Evolutionary conservation across 176 grass and related monocot species (phyloP).

Genomic region (Triticum dicoccoides): DNA sequence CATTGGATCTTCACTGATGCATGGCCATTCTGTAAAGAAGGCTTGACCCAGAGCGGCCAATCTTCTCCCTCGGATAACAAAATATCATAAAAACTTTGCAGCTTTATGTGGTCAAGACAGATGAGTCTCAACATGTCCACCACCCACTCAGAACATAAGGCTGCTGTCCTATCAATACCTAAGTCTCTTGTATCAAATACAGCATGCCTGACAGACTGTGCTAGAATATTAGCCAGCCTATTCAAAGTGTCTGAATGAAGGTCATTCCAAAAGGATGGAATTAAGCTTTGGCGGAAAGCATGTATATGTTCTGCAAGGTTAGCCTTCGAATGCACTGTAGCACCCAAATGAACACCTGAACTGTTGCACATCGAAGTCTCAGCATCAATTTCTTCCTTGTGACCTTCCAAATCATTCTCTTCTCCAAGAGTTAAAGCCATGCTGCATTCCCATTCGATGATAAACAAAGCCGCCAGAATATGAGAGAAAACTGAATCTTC

Average conservation of each 20-base stretch:
- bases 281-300: conserved; percentile 53
- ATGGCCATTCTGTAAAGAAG: conserved; percentile 38
- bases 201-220: conserved; percentile 68
- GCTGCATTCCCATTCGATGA: conserved; percentile 77
- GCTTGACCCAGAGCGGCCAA: conserved; percentile 82
- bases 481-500: conserved; percentile 52
- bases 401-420: conserved; percentile 30
- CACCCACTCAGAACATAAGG: conserved; percentile 71
- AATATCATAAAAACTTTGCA: conserved; percentile 65
- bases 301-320: conserved; percentile 54
- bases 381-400: conserved; percentile 21
- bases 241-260: conserved; percentile 46
- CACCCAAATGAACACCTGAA: conserved; percentile 32
- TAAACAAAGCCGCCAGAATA: conserved; percentile 75
- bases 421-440: conserved; percentile 44
- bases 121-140: conserved; percentile 54
- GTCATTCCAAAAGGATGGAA: conserved; percentile 59
- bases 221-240: conserved; percentile 64
- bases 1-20: not conserved
- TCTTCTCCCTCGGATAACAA: conserved; percentile 66
- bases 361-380: not conserved
- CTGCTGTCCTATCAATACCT: conserved; percentile 33
- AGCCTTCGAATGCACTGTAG: conserved; percentile 42
- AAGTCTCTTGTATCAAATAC: conserved; percentile 56
- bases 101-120: conserved; percentile 48